A percentile compares a stretch with the other conserved stretches of the same genome.
These are phyloP conservation scores for Mycena floridula DNA, from an alignment of 768 basidiomycete genomes.

Conservation along the genomic window DNA sequence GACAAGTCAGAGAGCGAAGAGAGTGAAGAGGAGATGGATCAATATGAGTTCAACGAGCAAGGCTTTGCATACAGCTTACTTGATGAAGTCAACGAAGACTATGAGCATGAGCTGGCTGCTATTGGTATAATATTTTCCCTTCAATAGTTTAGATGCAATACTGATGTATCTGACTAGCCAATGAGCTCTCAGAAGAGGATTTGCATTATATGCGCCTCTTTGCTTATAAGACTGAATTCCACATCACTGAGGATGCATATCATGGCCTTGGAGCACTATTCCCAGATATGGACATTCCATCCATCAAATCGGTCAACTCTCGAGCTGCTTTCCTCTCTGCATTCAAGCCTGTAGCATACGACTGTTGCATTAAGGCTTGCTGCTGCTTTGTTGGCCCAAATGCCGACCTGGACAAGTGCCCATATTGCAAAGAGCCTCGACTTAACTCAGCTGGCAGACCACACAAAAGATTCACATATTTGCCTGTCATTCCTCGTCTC, in stretches of 20 bases:
- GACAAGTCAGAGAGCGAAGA: too few relatives aligned
- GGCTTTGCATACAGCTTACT: too few relatives aligned
- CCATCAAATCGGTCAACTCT: background rate
- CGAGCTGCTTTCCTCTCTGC: slow-evolving; percentile 18
- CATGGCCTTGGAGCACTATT: background rate
- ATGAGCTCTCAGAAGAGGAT: background rate
- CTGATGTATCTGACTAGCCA: background rate
- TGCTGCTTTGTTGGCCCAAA: slow-evolving; percentile 15
- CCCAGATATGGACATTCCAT: background rate
- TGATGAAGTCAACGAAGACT: background rate
- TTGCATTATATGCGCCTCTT: background rate
- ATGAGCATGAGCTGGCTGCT: background rate
- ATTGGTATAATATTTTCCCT: background rate
- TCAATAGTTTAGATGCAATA: too few relatives aligned
- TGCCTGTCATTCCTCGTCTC: slow-evolving; percentile 24
- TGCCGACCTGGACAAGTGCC: slow-evolving; percentile 14
- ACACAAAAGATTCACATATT: slow-evolving; percentile 17
- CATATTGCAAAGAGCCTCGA: slow-evolving; percentile 18
- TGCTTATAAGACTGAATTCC: background rate
- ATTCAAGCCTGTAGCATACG: slow-evolving; percentile 12
- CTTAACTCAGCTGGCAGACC: slow-evolving; percentile 10
- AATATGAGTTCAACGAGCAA: too few relatives aligned
- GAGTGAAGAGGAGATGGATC: too few relatives aligned
- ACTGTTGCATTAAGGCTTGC: slow-evolving; percentile 26
- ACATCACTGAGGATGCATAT: background rate